Conservation (phyloP, 1,139 yeast species). For the Magnusiomyces paraingens region DNA sequence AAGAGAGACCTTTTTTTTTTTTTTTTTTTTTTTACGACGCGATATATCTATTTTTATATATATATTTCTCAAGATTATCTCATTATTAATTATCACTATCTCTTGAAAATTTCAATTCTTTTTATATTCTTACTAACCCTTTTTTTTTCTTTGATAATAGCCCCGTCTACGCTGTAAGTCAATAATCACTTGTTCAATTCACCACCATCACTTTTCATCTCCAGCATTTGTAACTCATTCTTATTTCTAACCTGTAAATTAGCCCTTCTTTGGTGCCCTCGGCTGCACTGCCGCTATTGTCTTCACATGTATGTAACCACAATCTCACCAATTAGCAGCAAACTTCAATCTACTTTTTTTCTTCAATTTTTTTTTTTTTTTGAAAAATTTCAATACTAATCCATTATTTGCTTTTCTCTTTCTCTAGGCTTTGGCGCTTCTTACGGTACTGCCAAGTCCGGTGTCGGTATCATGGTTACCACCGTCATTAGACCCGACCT, state of each 20-base stretch:
- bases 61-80: no score
- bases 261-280: slow-evolving; percentile 92
- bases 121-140: neutral
- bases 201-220: slow-evolving; percentile 5
- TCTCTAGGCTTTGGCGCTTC: slow-evolving; percentile 65
- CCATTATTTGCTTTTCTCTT: neutral
- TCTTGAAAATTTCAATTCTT: neutral
- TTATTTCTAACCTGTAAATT: slow-evolving; percentile 4
- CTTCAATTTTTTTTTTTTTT: neutral
- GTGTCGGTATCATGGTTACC: slow-evolving; percentile 97
- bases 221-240: neutral
- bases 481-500: slow-evolving; percentile 93
- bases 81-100: neutral
- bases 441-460: slow-evolving; percentile 96
- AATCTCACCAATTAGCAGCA: neutral
- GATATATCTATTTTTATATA: no score
- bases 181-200: slow-evolving; percentile 2
- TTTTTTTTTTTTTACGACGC: neutral
- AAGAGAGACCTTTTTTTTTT: no score
- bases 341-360: neutral
- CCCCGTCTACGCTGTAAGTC: slow-evolving; percentile 63
- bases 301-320: slow-evolving; percentile 57
- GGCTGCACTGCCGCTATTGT: slow-evolving; percentile 99
- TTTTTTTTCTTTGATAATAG: slow-evolving; percentile 31
- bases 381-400: slow-evolving; percentile 7